phyloP scores from a whole-genome alignment of 208 protist species.

The Herpetomonas tarakana region DNA sequence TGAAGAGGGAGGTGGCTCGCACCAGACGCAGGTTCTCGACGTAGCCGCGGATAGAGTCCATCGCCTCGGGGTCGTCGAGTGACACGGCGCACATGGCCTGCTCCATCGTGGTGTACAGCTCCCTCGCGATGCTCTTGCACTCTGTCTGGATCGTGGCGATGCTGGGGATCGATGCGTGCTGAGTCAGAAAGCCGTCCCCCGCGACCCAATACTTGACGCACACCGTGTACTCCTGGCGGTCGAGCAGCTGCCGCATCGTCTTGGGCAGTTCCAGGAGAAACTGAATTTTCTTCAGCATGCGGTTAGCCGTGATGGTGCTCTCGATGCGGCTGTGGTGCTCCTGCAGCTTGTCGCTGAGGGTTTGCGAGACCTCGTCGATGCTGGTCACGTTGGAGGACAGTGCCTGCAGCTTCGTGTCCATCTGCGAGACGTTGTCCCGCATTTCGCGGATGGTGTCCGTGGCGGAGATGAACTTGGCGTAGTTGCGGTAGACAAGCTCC shows the following conservation, averaged over 20 bases:
- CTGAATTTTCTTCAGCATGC: slow-evolving; percentile 78
- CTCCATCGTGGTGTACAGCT: slow-evolving; percentile 68
- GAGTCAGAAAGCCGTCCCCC: slow-evolving; percentile 66
- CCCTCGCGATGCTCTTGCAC: slow-evolving; percentile 41
- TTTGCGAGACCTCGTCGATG: slow-evolving; percentile 65
- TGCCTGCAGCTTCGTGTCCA: slow-evolving; percentile 81
- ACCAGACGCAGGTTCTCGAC: slow-evolving; percentile 81
- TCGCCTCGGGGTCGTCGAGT: slow-evolving; percentile 78
- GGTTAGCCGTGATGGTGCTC: slow-evolving; percentile 61
- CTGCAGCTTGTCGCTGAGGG: slow-evolving; percentile 56
- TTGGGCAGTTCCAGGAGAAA: slow-evolving; percentile 74
- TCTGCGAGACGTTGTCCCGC: slow-evolving; percentile 84
- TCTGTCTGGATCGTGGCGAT: slow-evolving; percentile 55
- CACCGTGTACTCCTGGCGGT: slow-evolving; percentile 44
- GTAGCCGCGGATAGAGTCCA: slow-evolving; percentile 64
- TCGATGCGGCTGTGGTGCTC: slow-evolving; percentile 68
- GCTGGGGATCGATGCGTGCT: slow-evolving; percentile 56
- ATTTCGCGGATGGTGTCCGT: slow-evolving; percentile 97
- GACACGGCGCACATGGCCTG: slow-evolving; percentile 54
- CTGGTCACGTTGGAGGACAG: slow-evolving; percentile 69
- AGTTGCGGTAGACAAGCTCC: slow-evolving; percentile 99
- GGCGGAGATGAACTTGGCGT: slow-evolving; percentile 98
- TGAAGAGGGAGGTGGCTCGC: slow-evolving; percentile 70
- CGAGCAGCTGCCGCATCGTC: slow-evolving; percentile 61
- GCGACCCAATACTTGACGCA: slow-evolving; percentile 79